Base-by-base conservation (phyloP, 805 yeast genomes). In the Ogataea polymorpha region DNA sequence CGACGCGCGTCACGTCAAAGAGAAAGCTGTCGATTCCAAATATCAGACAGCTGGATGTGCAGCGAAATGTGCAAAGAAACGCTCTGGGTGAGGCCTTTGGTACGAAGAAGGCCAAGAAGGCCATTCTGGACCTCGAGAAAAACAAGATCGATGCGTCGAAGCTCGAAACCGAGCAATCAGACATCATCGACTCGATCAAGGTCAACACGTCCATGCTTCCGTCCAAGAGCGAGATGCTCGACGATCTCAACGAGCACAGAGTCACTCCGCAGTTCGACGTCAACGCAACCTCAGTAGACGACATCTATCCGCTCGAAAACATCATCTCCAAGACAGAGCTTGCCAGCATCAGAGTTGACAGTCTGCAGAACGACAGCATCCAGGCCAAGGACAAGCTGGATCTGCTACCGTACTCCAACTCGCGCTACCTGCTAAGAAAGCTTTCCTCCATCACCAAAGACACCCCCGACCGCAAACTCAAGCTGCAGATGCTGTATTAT, bases 51-150 rank as follows among this genome's bases (percentile, higher is more conserved):
- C 64, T 67, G 7, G 76, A 75, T 24, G 66, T 67, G 27, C 65
- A 68, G 46, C 65, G 73, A 53, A 68, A 74, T 44, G 67, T 71
- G 13, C 87, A 86, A 65, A 77, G 97, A 61, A 86, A 78, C 42
- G 84, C 87, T 2, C 74, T 93, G 58, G 99, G 99, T 58, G 91
- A 88, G 65, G 95, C 93, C 3, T 93, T 93, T 55, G 99, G 99
- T 74, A 91, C 99, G 43, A 90, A 86, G 68, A 90, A 81, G 68
- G 97, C 97, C 48, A 91, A 88, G 69, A 84, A 87, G 54, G 95
- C 95, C 25, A 85, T 93, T 56, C 68, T 77, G 37, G 91, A 83
- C 59, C 65, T 80, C 55, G 93, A 82, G 56, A 79, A 84, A 62
- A 93, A 93, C 66, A 75, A 85, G 54, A 81, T 93, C 57, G 97